These are phyloP conservation scores for Aspergillus persii DNA, from an alignment of 2,329 filamentous ascomycete species.

Conservation along the genomic window DNA sequence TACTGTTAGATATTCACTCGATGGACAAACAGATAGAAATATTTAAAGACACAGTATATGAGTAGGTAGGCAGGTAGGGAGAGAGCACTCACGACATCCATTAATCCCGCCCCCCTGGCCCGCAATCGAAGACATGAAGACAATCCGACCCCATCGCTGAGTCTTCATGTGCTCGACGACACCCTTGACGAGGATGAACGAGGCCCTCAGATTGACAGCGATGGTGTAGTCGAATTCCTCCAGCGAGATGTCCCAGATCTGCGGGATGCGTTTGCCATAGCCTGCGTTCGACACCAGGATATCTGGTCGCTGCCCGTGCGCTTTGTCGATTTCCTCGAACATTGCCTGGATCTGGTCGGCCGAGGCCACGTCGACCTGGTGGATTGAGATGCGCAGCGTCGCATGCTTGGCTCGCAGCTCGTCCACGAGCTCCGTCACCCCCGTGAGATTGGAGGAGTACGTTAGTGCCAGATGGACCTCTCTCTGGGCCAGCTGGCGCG, in stretches of 20 bases:
- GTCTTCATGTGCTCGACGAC: slow-evolving; percentile 60
- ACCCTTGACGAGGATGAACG: slow-evolving; percentile 61
- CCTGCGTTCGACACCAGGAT: slow-evolving; percentile 68
- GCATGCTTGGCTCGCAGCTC: slow-evolving; percentile 39
- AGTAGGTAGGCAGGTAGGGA: not conserved
- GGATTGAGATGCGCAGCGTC: slow-evolving; percentile 48
- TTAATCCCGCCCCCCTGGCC: slow-evolving; percentile 64
- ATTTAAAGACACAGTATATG: too few species aligned
- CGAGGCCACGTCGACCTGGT: slow-evolving; percentile 59
- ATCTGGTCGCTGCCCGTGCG: slow-evolving; percentile 57
- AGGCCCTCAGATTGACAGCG: slow-evolving; percentile 60
- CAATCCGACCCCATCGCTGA: slow-evolving; percentile 61
- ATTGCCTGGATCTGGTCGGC: slow-evolving; percentile 54
- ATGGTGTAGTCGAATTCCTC: slow-evolving; percentile 65
- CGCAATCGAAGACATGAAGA: slow-evolving; percentile 64
- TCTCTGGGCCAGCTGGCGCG: slow-evolving; percentile 52
- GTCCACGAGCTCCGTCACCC: slow-evolving; percentile 46
- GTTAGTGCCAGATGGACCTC: slow-evolving; percentile 59
- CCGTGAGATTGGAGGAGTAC: slow-evolving; percentile 53
- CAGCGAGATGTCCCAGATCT: slow-evolving; percentile 58
- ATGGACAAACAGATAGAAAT: too few species aligned
- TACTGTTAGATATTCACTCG: not conserved
- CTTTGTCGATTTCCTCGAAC: slow-evolving; percentile 53
- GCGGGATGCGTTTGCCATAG: slow-evolving; percentile 59
- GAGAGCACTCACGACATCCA: slow-evolving; percentile 48